Evolutionary conservation across 441 rosid species (phyloP).

Genomic region (Brassica hybrid): DNA sequence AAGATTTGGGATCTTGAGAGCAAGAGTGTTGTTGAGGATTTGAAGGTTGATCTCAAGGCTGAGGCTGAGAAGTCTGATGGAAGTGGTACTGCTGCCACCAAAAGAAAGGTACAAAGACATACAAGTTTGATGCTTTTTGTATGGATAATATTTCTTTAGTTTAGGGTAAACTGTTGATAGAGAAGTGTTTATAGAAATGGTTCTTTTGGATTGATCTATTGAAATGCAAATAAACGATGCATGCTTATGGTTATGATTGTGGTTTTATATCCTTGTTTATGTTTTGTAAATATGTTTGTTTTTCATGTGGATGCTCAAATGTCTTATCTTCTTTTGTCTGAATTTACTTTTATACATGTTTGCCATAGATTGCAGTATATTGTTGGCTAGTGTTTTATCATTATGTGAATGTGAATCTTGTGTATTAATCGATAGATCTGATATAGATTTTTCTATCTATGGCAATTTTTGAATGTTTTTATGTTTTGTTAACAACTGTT

Average conservation of each 20-base stretch:
- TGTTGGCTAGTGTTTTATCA: too few species aligned
- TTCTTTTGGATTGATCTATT: background rate
- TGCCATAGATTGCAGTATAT: background rate
- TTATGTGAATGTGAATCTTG: too few species aligned
- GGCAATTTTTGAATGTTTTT: too few species aligned
- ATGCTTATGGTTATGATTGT: background rate
- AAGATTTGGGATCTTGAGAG: slow-evolving; percentile 99
- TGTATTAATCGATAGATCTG: too few species aligned
- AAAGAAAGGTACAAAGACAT: slow-evolving; percentile 37
- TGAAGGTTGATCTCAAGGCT: slow-evolving; percentile 95
- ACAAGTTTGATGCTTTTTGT: background rate
- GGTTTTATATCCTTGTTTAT: background rate
- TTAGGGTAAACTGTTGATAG: too few species aligned
- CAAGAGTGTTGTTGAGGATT: slow-evolving; percentile 90
- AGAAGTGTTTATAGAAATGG: background rate
- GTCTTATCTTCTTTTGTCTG: background rate
- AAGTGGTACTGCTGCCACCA: slow-evolving; percentile 50
- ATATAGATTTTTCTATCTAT: too few species aligned
- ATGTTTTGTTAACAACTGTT: too few species aligned
- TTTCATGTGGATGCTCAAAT: background rate
- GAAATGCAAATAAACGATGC: background rate
- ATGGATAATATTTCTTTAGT: too few species aligned
- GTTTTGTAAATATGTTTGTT: background rate
- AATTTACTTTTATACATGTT: background rate
- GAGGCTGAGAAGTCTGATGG: too few species aligned